Conservation (phyloP, 495 filamentous ascomycete genomes). For the Diplogelasinospora grovesii region DNA sequence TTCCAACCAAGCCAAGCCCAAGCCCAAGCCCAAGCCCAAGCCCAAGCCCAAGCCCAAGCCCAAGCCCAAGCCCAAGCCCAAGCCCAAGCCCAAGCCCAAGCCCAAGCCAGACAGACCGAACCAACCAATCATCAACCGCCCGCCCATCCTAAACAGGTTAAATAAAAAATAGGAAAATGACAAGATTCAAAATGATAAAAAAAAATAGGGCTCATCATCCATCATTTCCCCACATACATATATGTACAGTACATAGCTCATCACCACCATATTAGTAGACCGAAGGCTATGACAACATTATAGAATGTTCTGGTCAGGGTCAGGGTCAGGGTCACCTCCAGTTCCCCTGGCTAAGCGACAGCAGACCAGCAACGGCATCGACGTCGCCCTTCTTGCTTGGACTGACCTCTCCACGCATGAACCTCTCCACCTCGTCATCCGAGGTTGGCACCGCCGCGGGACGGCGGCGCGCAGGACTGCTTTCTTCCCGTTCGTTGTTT, state of each 20-base stretch:
- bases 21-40: too few species aligned
- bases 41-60: too few species aligned
- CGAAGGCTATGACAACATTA: too few species aligned
- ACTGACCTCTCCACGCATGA: conserved; percentile 56
- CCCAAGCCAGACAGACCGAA: too few species aligned
- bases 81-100: too few species aligned
- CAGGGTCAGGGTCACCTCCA: conserved; percentile 48
- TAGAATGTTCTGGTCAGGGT: too few species aligned
- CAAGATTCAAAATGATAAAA: background rate
- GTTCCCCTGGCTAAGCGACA: conserved; percentile 60
- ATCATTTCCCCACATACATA: too few species aligned
- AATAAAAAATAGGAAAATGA: background rate
- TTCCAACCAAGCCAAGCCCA: too few species aligned
- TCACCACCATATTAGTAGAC: too few species aligned
- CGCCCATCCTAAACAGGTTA: background rate
- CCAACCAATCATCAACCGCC: too few species aligned
- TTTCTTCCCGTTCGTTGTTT: background rate
- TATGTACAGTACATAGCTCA: background rate
- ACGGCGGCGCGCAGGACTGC: too few species aligned
- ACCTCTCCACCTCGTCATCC: conserved; percentile 54
- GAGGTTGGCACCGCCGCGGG: background rate
- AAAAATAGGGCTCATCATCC: background rate
- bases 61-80: too few species aligned
- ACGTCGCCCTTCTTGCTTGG: conserved; percentile 60
- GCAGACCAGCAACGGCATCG: conserved; percentile 70